Percentiles rank a stretch among this genome's conserved stretches.
phyloP scores from a whole-genome alignment of 2,329 filamentous ascomycete genomes.

The Arthrobotrys musiformis region DNA sequence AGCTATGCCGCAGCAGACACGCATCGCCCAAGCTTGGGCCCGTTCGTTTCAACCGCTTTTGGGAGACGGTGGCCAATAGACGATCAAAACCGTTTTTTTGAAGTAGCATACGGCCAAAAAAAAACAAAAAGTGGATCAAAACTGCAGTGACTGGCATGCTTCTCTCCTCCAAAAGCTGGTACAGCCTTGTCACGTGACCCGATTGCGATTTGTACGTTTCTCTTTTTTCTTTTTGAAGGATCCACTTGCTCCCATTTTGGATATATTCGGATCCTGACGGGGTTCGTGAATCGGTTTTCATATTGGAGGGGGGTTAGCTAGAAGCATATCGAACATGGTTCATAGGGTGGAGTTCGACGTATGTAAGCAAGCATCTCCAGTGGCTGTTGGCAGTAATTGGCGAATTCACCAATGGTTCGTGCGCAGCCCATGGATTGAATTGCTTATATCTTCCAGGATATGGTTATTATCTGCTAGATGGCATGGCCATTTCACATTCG shows the following conservation, averaged over 20 bases:
- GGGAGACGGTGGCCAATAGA: neutral
- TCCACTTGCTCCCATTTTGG: conserved; percentile 15
- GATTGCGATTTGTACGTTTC: neutral
- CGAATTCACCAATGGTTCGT: neutral
- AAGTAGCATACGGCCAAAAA: neutral
- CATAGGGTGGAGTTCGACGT: neutral
- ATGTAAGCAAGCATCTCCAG: conserved; percentile 6
- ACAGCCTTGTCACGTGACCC: conserved; percentile 15
- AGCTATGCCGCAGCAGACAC: neutral
- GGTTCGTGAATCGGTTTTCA: neutral
- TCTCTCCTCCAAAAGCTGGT: neutral
- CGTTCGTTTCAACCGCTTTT: neutral
- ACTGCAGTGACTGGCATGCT: neutral
- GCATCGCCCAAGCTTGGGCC: conserved; percentile 3
- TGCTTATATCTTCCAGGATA: conserved; percentile 14
- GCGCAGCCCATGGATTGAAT: neutral
- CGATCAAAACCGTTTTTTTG: no score
- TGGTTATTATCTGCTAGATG: neutral
- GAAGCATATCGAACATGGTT: neutral
- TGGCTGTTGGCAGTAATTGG: neutral
- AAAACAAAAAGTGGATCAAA: neutral
- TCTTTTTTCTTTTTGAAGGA: neutral
- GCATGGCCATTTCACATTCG: neutral
- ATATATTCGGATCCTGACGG: conserved; percentile 9
- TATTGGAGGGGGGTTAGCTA: neutral